Conservation (phyloP, 148 eudicot species). For the Chenopodium album region DNA sequence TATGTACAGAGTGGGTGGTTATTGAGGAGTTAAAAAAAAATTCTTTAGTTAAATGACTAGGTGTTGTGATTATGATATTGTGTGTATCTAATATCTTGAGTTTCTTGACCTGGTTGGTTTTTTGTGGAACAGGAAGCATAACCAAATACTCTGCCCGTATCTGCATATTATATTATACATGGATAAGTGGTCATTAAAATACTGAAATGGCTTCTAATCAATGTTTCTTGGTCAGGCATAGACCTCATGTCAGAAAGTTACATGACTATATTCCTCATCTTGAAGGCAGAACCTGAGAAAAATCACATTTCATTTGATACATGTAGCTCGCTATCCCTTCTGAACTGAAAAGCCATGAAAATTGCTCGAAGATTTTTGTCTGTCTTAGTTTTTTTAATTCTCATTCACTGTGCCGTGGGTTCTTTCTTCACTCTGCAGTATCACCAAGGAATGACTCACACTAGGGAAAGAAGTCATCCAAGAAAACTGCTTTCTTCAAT, state of each 20-base stretch:
- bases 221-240: conserved; percentile 28
- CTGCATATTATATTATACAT: conserved; percentile 18
- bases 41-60: neutral
- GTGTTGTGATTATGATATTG: neutral
- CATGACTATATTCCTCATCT: conserved; percentile 21
- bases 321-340: conserved; percentile 8
- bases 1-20: neutral
- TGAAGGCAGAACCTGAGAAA: conserved; percentile 17
- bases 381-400: conserved; percentile 27
- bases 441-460: neutral
- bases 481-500: conserved; percentile 26
- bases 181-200: conserved; percentile 18
- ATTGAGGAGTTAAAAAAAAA: neutral
- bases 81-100: conserved; percentile 14
- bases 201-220: conserved; percentile 15
- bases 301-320: conserved; percentile 15
- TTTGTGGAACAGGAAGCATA: conserved; percentile 20
- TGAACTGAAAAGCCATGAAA: conserved; percentile 33
- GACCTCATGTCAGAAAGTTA: conserved; percentile 20
- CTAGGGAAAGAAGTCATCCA: conserved; percentile 20
- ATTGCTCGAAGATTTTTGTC: conserved; percentile 20
- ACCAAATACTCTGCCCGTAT: conserved; percentile 30
- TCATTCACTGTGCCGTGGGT: conserved; percentile 17
- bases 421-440: conserved; percentile 11
- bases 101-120: conserved; percentile 19